Evolutionary conservation across 1,284 basidiomycete species (phyloP).

Genomic region (Lentinula novae-zelandiae): DNA sequence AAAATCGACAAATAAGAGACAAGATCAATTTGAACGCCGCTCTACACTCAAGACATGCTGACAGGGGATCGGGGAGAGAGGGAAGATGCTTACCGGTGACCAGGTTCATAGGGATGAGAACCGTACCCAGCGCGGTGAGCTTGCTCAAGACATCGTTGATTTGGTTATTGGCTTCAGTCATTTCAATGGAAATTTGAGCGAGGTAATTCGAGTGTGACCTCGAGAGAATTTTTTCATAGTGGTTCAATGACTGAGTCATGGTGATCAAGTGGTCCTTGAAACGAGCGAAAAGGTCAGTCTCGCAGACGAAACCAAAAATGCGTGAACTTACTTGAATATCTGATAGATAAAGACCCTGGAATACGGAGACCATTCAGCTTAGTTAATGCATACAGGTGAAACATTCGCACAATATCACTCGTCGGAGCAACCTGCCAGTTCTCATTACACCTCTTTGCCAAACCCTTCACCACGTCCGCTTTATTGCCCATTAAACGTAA

Average conservation of each 20-base stretch:
- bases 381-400: slow-evolving; percentile 6
- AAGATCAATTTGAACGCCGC: not conserved
- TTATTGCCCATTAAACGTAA: slow-evolving; percentile 97
- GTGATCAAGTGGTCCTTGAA: slow-evolving; percentile 95
- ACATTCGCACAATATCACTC: slow-evolving; percentile 81
- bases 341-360: slow-evolving; percentile 88
- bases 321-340: slow-evolving; percentile 68
- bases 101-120: slow-evolving; percentile 96
- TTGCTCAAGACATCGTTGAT: slow-evolving; percentile 99
- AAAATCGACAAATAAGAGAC: not conserved
- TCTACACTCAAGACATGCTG: not conserved
- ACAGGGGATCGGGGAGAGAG: not conserved
- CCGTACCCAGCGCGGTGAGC: slow-evolving; percentile 95
- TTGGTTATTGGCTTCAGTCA: slow-evolving; percentile 99
- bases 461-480: slow-evolving; percentile 98
- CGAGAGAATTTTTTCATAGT: slow-evolving; percentile 98
- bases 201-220: slow-evolving; percentile 99
- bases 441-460: slow-evolving; percentile 98
- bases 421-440: slow-evolving; percentile 99
- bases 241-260: slow-evolving; percentile 99
- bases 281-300: slow-evolving; percentile 9
- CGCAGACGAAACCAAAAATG: not conserved
- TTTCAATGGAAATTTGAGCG: slow-evolving; percentile 97
- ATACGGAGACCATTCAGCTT: slow-evolving; percentile 6
- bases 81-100: slow-evolving; percentile 62